phyloP scores from a whole-genome alignment of 2,329 filamentous ascomycete species.

The Cordyceps cicadae region DNA sequence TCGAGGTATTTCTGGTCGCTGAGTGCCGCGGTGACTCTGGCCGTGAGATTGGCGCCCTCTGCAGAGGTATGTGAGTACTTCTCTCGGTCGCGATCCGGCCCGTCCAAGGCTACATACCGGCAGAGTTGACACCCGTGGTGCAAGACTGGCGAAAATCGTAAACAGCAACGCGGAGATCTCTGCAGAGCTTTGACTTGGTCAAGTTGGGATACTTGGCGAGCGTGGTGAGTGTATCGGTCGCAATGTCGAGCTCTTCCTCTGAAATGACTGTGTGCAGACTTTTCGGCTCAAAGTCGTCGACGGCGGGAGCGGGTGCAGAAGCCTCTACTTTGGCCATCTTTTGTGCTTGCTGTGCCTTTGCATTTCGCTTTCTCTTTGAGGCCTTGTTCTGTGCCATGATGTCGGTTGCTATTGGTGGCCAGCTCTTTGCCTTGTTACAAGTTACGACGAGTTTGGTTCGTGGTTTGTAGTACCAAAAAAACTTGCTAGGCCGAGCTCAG shows the following conservation, averaged over 20 bases:
- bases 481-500: too few species aligned
- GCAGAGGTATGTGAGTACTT: constrained; percentile 11
- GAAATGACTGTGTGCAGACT: constrained; percentile 48
- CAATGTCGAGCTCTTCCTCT: constrained; percentile 57
- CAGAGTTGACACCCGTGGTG: constrained; percentile 55
- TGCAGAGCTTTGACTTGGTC: constrained; percentile 62
- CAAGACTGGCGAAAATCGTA: constrained; percentile 63
- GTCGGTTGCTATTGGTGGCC: neutral
- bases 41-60: constrained; percentile 55
- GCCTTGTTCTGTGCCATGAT: constrained; percentile 37
- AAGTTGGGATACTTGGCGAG: constrained; percentile 51
- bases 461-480: too few species aligned
- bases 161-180: constrained; percentile 56
- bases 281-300: constrained; percentile 33
- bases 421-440: too few species aligned
- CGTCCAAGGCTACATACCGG: constrained; percentile 28
- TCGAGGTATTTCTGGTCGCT: constrained; percentile 58
- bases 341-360: constrained; percentile 24
- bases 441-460: too few species aligned
- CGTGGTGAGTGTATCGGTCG: constrained; percentile 54
- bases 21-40: constrained; percentile 56
- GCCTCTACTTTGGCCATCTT: constrained; percentile 35
- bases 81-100: neutral
- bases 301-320: constrained; percentile 29
- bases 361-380: constrained; percentile 37